Conservation (phyloP, 108 stramenopile genomes). For the Asterionellopsis glacialis region DNA sequence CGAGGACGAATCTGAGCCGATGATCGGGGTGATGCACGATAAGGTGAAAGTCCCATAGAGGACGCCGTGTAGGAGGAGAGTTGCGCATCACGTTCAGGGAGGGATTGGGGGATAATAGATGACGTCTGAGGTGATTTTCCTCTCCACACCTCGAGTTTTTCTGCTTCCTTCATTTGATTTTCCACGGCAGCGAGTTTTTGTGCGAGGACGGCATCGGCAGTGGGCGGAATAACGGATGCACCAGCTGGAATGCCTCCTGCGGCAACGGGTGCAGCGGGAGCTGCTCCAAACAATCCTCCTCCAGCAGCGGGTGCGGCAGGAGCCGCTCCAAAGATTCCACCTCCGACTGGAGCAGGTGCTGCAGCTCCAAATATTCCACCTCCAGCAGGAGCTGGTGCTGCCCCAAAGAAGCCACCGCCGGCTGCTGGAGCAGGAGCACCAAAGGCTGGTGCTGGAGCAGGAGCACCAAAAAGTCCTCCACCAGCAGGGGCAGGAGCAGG, state of each 20-base stretch:
- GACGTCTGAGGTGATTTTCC: slow-evolving; percentile 28
- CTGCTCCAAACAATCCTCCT: slow-evolving; percentile 30
- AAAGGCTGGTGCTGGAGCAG: slow-evolving; percentile 38
- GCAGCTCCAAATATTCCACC: slow-evolving; percentile 39
- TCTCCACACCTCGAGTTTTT: slow-evolving; percentile 66
- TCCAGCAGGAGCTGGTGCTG: slow-evolving; percentile 32
- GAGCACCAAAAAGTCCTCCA: slow-evolving; percentile 64
- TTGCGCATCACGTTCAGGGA: slow-evolving; percentile 24
- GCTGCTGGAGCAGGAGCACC: slow-evolving; percentile 39
- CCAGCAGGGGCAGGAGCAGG: slow-evolving; percentile 39
- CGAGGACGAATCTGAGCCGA: slow-evolving; percentile 70
- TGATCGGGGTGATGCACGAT: slow-evolving; percentile 54
- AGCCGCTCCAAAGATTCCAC: slow-evolving; percentile 29
- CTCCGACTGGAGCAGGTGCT: slow-evolving; percentile 25
- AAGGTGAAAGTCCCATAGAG: slow-evolving; percentile 12
- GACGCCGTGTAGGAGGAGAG: slow-evolving; percentile 12
- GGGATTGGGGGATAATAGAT: slow-evolving; percentile 6
- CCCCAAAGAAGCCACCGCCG: slow-evolving; percentile 33
- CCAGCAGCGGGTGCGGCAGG: slow-evolving; percentile 11
- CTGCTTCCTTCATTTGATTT: slow-evolving; percentile 66
- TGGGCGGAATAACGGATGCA: slow-evolving; percentile 42
- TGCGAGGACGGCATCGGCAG: slow-evolving; percentile 60
- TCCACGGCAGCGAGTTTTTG: slow-evolving; percentile 77
- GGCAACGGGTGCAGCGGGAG: slow-evolving; percentile 27
- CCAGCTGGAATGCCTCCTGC: slow-evolving; percentile 12